phyloP scores from a whole-genome alignment of 2,329 filamentous ascomycete genomes.

The Ascochyta koolunga region DNA sequence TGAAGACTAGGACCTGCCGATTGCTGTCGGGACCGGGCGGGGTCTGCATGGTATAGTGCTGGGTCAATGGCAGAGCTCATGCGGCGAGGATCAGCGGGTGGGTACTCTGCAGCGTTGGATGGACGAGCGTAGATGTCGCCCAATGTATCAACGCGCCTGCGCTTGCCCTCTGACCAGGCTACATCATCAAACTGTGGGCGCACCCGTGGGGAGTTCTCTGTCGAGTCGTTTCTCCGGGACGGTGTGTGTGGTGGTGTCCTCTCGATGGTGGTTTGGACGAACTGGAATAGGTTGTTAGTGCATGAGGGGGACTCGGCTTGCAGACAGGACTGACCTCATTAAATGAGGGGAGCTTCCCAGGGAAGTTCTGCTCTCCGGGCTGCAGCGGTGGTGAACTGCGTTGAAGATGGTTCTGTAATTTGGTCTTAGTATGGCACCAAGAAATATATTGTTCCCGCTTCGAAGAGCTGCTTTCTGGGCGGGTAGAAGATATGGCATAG shows the following conservation, averaged over 20 bases:
- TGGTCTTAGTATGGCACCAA: conserved; percentile 10
- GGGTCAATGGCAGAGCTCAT: conserved; percentile 32
- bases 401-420: conserved; percentile 33
- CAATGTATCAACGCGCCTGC: conserved; percentile 36
- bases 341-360: conserved; percentile 39
- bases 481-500: neutral
- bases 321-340: conserved; percentile 29
- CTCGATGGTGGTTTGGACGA: conserved; percentile 36
- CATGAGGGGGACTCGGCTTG: no score
- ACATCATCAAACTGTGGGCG: conserved; percentile 39
- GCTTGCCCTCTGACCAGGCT: conserved; percentile 34
- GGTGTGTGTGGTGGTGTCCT: conserved; percentile 44
- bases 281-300: conserved; percentile 23
- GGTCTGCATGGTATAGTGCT: conserved; percentile 18
- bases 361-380: conserved; percentile 35
- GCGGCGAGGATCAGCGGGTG: conserved; percentile 23
- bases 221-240: conserved; percentile 32
- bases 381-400: conserved; percentile 44
- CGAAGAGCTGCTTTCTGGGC: neutral
- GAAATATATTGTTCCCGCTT: neutral
- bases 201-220: conserved; percentile 36
- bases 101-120: conserved; percentile 22
- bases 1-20: conserved; percentile 27
- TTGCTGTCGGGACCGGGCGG: conserved; percentile 12
- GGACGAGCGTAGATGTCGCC: conserved; percentile 30